Percentiles rank a stretch among this genome's conserved stretches.
These are phyloP conservation scores for Uromyces viciae-fabae DNA, from an alignment of 1,284 basidiomycete genomes.

Conservation along the genomic window DNA sequence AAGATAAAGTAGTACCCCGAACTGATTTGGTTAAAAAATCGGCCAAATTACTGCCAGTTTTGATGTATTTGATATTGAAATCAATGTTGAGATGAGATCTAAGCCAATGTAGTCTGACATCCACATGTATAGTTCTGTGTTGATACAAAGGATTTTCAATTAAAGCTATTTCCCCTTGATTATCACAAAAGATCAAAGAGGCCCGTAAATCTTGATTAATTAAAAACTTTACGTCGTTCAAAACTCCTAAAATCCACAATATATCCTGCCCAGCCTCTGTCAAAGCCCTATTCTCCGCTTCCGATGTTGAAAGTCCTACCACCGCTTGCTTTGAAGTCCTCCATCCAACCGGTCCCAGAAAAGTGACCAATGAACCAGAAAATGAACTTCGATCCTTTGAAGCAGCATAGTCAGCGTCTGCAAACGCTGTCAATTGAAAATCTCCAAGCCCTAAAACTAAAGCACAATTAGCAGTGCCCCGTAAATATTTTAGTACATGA, in stretches of 20 bases:
- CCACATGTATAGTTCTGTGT: background rate
- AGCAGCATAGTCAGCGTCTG: background rate
- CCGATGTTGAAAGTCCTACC: background rate
- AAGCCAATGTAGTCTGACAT: conserved; percentile 12
- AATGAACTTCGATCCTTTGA: background rate
- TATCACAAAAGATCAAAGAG: background rate
- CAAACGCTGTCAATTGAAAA: background rate
- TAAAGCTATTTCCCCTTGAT: background rate
- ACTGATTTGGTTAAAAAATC: conserved; percentile 7
- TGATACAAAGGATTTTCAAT: conserved; percentile 3
- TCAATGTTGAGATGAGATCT: background rate
- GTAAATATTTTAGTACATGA: background rate
- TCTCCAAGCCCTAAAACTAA: background rate
- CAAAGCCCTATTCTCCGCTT: background rate
- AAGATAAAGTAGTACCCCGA: no score
- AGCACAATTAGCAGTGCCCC: background rate
- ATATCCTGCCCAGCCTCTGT: background rate
- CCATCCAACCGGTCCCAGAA: background rate
- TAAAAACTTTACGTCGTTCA: background rate
- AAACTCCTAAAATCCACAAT: background rate
- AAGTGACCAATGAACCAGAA: background rate
- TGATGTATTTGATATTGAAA: background rate
- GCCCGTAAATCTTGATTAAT: background rate
- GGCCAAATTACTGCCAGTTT: background rate
- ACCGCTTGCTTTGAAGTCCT: background rate